Evolutionary conservation across 441 rosid species (phyloP).

Genomic region (Erodium texanum): DNA sequence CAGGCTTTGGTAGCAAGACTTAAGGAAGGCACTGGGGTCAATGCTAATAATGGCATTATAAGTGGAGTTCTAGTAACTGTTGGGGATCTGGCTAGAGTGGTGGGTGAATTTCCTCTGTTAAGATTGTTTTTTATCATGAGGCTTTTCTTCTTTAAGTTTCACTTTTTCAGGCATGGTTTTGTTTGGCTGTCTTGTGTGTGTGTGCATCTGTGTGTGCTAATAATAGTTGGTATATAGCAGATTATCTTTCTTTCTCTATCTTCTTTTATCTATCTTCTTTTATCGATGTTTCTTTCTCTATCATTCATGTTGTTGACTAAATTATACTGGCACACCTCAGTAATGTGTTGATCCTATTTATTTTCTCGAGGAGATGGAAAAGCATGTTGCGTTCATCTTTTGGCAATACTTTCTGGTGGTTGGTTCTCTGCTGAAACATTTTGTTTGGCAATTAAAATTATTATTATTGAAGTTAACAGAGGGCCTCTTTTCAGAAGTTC

Average conservation of each 20-base stretch:
- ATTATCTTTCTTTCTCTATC: not conserved
- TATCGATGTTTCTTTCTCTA: not conserved
- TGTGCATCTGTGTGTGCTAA: not conserved
- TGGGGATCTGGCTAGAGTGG: constrained; percentile 99
- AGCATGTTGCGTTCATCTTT: not conserved
- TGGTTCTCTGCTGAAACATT: not conserved
- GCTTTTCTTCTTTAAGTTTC: not conserved
- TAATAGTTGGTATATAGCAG: not conserved
- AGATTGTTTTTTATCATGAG: constrained; percentile 4
- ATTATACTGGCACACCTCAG: not conserved
- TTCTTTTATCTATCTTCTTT: too few species aligned
- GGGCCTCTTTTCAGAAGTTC: too few species aligned
- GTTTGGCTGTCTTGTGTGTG: too few species aligned
- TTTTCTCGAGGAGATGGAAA: not conserved
- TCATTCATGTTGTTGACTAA: not conserved
- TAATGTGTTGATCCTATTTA: not conserved
- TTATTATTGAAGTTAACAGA: too few species aligned
- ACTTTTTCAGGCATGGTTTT: not conserved
- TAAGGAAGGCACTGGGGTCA: constrained; percentile 74
- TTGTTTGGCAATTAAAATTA: too few species aligned
- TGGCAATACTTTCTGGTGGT: not conserved
- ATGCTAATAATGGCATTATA: constrained; percentile 81
- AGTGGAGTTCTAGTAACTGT: constrained; percentile 98
- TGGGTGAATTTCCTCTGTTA: constrained; percentile 31
- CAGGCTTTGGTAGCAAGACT: constrained; percentile 99